phyloP scores from a whole-genome alignment of 768 basidiomycete species.

The Infundibulicybe gibba region DNA sequence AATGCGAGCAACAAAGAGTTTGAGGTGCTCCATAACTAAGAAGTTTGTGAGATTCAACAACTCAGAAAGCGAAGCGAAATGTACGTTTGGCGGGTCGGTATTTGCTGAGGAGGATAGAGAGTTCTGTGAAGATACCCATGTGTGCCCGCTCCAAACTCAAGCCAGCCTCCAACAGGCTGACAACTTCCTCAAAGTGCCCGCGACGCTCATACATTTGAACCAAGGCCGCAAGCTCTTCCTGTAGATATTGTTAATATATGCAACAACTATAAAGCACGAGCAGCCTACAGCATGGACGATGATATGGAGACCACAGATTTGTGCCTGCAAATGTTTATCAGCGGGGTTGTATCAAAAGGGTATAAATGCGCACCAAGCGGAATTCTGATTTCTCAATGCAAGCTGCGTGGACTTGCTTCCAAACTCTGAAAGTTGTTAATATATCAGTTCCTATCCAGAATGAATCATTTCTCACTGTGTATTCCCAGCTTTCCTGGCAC shows the following conservation, averaged over 20 bases:
- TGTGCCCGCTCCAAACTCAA: constrained; percentile 96
- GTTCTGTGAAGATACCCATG: constrained; percentile 98
- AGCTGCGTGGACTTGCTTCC: constrained; percentile 99
- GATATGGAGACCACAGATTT: constrained; percentile 98
- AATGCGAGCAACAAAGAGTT: constrained; percentile 92
- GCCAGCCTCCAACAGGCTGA: constrained; percentile 89
- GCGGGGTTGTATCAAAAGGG: neutral
- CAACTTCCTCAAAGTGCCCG: constrained; percentile 93
- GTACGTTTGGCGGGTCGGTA: constrained; percentile 89
- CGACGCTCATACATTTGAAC: constrained; percentile 85
- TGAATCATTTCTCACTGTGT: constrained; percentile 68
- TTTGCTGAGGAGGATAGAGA: constrained; percentile 90
- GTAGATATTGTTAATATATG: constrained; percentile 8
- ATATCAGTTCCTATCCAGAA: neutral
- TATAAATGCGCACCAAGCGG: constrained; percentile 59
- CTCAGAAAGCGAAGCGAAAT: constrained; percentile 20
- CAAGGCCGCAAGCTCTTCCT: constrained; percentile 77
- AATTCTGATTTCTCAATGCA: constrained; percentile 98
- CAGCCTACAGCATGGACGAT: constrained; percentile 78
- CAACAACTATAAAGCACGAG: neutral
- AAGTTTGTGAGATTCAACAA: constrained; percentile 1
- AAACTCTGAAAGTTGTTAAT: constrained; percentile 59
- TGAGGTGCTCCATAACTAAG: constrained; percentile 97
- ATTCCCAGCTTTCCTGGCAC: constrained; percentile 98
- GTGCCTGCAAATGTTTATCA: constrained; percentile 51